Conservation (phyloP, 164 flowering plant genomes). For the Akebia trifoliata region DNA sequence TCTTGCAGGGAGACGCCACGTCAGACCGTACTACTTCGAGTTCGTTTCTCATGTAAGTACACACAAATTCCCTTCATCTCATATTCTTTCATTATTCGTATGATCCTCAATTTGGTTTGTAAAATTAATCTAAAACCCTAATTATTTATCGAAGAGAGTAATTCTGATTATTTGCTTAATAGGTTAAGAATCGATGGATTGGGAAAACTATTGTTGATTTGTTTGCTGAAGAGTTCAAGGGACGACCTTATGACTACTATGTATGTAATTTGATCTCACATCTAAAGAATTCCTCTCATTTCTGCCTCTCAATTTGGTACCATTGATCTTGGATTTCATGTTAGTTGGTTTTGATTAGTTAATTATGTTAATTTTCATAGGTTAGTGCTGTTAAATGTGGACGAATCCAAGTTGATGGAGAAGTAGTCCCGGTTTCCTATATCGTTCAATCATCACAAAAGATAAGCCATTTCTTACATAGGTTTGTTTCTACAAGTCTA, state of each 20-base stretch:
- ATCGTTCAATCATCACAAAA: slow-evolving; percentile 67
- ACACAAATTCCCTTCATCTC: not conserved
- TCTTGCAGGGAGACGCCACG: slow-evolving; percentile 73
- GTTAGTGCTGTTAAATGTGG: slow-evolving; percentile 81
- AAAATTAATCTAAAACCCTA: not conserved
- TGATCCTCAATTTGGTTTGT: not conserved
- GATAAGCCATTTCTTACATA: slow-evolving; percentile 90
- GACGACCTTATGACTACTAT: slow-evolving; percentile 76
- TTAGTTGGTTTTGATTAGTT: not conserved
- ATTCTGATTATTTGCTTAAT: slow-evolving; percentile 2
- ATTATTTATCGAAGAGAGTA: not conserved
- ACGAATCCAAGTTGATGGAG: slow-evolving; percentile 85
- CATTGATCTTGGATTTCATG: not conserved
- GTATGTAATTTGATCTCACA: slow-evolving; percentile 30
- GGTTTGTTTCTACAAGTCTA: slow-evolving; percentile 38
- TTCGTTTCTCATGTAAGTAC: slow-evolving; percentile 72
- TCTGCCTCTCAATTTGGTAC: too few relatives aligned
- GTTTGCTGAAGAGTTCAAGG: slow-evolving; percentile 85
- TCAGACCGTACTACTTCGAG: slow-evolving; percentile 91
- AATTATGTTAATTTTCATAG: slow-evolving; percentile 23
- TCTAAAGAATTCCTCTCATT: not conserved
- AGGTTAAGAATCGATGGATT: slow-evolving; percentile 88
- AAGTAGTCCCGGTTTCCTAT: slow-evolving; percentile 63
- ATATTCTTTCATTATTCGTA: not conserved
- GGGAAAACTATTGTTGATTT: slow-evolving; percentile 90